A percentile compares a stretch with the other conserved stretches of the same genome.
Evolutionary conservation across 1,139 yeast species (phyloP).

Genomic region (Zygosaccharomyces pseudobailii): DNA sequence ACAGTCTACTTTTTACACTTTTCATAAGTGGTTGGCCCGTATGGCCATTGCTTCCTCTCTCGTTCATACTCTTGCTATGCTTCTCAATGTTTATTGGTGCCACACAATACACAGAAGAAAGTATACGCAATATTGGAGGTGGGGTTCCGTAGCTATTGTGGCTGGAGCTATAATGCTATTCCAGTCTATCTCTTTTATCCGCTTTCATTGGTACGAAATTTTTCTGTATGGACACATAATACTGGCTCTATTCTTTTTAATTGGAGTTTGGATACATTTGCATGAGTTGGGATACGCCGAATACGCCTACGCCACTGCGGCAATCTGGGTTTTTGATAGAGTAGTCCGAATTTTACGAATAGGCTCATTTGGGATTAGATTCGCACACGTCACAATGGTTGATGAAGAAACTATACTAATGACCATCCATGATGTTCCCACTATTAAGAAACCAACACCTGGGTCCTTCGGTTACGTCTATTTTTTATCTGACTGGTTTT

Average conservation of each 20-base stretch:
- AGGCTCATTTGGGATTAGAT: constrained; percentile 42
- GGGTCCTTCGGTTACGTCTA: constrained; percentile 59
- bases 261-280: constrained; percentile 56
- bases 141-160: constrained; percentile 48
- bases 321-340: constrained; percentile 61
- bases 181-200: constrained; percentile 44
- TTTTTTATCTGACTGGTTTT: constrained; percentile 42
- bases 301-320: constrained; percentile 47
- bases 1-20: constrained; percentile 49
- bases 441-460: constrained; percentile 39
- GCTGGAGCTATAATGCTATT: constrained; percentile 40
- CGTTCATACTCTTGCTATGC: constrained; percentile 45
- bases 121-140: constrained; percentile 32
- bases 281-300: constrained; percentile 39
- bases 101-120: constrained; percentile 8
- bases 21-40: constrained; percentile 62
- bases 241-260: constrained; percentile 49
- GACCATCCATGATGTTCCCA: constrained; percentile 34
- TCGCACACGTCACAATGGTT: constrained; percentile 45
- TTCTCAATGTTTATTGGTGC: constrained; percentile 34
- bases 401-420: constrained; percentile 45
- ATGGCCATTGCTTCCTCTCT: constrained; percentile 29
- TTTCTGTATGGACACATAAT: constrained; percentile 54
- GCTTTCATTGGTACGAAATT: constrained; percentile 55
- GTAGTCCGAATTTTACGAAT: constrained; percentile 44